phyloP scores from a whole-genome alignment of 2,329 filamentous ascomycete genomes.

The Lecanoromycetidae sp. region DNA sequence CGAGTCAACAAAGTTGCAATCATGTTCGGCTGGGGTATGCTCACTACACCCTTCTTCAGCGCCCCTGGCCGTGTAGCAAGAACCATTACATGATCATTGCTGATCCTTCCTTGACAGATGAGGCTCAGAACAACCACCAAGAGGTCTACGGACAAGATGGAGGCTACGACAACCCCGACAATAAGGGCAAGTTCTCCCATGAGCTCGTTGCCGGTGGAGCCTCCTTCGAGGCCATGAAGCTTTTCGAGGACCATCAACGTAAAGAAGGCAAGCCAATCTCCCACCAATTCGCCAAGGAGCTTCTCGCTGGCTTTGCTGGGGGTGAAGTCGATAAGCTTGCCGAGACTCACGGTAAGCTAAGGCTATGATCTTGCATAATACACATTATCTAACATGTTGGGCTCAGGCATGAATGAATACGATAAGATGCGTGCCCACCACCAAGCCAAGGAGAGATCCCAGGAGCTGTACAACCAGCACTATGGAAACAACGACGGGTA shows the following conservation, averaged over 20 bases:
- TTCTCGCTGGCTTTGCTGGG: conserved; percentile 58
- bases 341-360: conserved; percentile 46
- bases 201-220: conserved; percentile 65
- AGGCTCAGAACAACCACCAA: conserved; percentile 36
- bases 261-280: conserved; percentile 58
- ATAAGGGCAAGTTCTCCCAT: conserved; percentile 56
- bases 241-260: conserved; percentile 65
- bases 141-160: conserved; percentile 41
- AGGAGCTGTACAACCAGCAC: conserved; percentile 51
- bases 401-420: conserved; percentile 40
- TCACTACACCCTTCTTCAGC: neutral
- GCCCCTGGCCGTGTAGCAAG: neutral
- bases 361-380: neutral
- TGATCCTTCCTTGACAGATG: conserved; percentile 1
- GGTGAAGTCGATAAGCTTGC: conserved; percentile 65
- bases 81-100: neutral
- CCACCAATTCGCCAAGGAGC: conserved; percentile 67
- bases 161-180: conserved; percentile 33
- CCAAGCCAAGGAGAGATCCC: conserved; percentile 46
- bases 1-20: conserved; percentile 1
- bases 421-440: conserved; percentile 48
- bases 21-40: conserved; percentile 17
- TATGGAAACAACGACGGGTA: conserved; percentile 43
- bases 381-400: neutral
- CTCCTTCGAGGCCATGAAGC: conserved; percentile 68